These are phyloP conservation scores for Amanita pallidorosea DNA, from an alignment of 768 basidiomycete genomes.

Conservation along the genomic window DNA sequence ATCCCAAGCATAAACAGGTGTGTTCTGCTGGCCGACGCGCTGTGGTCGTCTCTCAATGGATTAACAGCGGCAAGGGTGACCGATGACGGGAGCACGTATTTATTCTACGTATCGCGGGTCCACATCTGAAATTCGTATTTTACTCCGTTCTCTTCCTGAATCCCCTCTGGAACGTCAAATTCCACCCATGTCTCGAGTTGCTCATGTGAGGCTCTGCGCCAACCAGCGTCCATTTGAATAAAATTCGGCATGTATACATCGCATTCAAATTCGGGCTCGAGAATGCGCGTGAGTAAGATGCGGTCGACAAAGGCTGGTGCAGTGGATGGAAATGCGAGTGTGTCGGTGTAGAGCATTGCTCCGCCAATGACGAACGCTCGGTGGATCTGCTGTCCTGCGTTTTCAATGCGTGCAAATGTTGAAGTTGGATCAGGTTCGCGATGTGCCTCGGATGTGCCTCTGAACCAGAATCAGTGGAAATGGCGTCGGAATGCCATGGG, in stretches of 20 bases:
- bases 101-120: constrained; percentile 32
- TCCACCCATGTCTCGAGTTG: constrained; percentile 72
- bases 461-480: neutral
- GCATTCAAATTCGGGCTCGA: constrained; percentile 69
- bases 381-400: constrained; percentile 19
- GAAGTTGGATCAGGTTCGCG: constrained; percentile 31
- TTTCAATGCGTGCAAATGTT: constrained; percentile 23
- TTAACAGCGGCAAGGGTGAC: constrained; percentile 56
- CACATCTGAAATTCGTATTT: constrained; percentile 97
- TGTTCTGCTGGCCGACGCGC: constrained; percentile 9
- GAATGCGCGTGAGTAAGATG: constrained; percentile 78
- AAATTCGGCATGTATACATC: constrained; percentile 85
- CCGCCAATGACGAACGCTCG: constrained; percentile 85
- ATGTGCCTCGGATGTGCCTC: constrained; percentile 16
- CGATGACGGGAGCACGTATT: neutral
- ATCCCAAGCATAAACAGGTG: constrained; percentile 97
- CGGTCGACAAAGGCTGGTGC: constrained; percentile 49
- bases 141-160: constrained; percentile 74
- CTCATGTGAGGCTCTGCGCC: constrained; percentile 49
- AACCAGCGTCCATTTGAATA: constrained; percentile 26
- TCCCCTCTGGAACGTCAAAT: constrained; percentile 64
- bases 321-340: constrained; percentile 34
- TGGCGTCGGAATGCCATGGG: neutral
- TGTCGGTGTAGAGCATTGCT: constrained; percentile 69
- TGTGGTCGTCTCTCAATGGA: constrained; percentile 8